Evolutionary conservation across 2,329 filamentous ascomycete genomes (phyloP).

Genomic region (Fusarium mundagurra): DNA sequence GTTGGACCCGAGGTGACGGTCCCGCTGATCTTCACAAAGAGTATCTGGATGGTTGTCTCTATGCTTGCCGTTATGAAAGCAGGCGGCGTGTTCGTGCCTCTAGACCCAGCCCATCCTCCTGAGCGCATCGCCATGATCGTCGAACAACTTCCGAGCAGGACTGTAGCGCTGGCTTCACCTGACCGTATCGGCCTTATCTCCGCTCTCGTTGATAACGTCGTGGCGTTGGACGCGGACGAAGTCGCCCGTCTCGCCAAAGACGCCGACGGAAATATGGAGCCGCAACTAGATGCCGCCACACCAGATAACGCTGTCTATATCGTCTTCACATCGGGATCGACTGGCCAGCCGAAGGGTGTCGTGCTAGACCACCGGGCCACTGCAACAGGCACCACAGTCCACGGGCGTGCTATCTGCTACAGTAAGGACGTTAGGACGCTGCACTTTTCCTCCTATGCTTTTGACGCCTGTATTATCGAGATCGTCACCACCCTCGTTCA

Average conservation of each 20-base stretch:
- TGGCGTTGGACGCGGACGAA: not conserved
- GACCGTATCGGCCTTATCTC: not conserved
- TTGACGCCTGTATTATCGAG: not conserved
- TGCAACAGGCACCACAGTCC: not conserved
- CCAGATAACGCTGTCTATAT: not conserved
- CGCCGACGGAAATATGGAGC: not conserved
- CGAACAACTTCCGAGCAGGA: not conserved
- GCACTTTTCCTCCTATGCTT: not conserved
- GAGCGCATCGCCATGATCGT: not conserved
- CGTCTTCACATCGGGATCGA: not conserved
- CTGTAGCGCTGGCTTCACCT: not conserved
- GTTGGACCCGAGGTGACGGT: not conserved
- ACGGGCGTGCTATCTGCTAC: not conserved
- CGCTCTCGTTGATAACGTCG: not conserved
- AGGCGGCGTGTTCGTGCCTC: not conserved
- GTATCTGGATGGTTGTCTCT: not conserved
- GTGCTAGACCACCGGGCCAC: not conserved
- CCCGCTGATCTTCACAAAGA: not conserved
- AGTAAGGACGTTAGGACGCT: not conserved
- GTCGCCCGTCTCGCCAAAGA: not conserved
- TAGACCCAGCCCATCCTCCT: not conserved
- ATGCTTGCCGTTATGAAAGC: slow-evolving; percentile 7
- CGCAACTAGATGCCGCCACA: not conserved
- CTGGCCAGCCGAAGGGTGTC: not conserved
- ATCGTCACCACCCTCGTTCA: not conserved